Conservation (phyloP, 2,329 filamentous ascomycete genomes). For the Paraconiothyrium brasiliense region DNA sequence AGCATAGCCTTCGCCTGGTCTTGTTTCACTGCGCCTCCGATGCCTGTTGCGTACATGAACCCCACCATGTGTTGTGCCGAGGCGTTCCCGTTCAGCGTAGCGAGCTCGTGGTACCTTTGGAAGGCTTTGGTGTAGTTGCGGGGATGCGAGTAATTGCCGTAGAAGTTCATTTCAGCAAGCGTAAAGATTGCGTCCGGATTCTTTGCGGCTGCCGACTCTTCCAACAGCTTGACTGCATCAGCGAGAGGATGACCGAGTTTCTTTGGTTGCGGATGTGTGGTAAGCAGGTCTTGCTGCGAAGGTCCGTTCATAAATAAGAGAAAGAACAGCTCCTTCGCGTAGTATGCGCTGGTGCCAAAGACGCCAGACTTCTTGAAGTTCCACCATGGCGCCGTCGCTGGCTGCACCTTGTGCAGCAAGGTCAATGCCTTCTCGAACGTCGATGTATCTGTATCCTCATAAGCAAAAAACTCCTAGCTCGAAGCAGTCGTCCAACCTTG, state of each 20-base stretch:
- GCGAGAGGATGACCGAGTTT: constrained; percentile 62
- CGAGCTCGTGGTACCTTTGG: constrained; percentile 80
- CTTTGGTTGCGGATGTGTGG: constrained; percentile 46
- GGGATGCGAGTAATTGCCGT: constrained; percentile 91
- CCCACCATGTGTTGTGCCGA: constrained; percentile 97
- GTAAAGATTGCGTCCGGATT: constrained; percentile 87
- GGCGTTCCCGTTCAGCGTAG: constrained; percentile 80
- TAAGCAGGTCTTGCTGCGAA: constrained; percentile 56
- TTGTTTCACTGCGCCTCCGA: constrained; percentile 80
- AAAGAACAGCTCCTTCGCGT: constrained; percentile 69
- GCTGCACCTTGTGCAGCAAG: constrained; percentile 54
- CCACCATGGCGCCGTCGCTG: constrained; percentile 52
- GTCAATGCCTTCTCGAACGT: constrained; percentile 51
- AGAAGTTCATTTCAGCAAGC: constrained; percentile 94
- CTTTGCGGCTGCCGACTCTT: constrained; percentile 64
- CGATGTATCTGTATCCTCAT: constrained; percentile 30
- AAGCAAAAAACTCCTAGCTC: constrained; percentile 9
- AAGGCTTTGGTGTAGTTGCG: constrained; percentile 83
- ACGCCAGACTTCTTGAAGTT: constrained; percentile 65
- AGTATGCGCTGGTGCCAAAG: constrained; percentile 66
- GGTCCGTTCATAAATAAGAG: constrained; percentile 73
- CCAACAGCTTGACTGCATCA: constrained; percentile 67
- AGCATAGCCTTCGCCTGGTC: constrained; percentile 92
- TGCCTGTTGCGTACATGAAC: constrained; percentile 92
- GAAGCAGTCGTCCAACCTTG: constrained; percentile 24